These are phyloP conservation scores for Croton setiger DNA, from an alignment of 441 rosid genomes.

Conservation along the genomic window DNA sequence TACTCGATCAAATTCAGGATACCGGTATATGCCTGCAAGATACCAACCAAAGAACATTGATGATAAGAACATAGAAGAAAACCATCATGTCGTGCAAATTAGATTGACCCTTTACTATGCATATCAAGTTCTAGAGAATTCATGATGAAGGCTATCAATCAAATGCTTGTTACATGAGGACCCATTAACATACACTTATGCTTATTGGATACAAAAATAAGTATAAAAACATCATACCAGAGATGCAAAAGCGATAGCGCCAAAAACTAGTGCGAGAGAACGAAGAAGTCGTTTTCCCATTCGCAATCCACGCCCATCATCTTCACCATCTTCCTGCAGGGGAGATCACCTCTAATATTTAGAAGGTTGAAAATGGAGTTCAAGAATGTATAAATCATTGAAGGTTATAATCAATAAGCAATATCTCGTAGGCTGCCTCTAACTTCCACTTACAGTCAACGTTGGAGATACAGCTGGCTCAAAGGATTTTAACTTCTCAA, in stretches of 20 bases:
- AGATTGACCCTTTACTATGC: neutral
- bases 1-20: slow-evolving; percentile 67
- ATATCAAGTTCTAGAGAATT: neutral
- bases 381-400: slow-evolving; percentile 4
- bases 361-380: slow-evolving; percentile 9
- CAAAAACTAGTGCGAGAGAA: slow-evolving; percentile 81
- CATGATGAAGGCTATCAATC: neutral
- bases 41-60: slow-evolving; percentile 15
- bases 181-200: neutral
- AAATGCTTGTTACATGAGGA: neutral
- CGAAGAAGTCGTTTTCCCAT: slow-evolving; percentile 93
- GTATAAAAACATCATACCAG: slow-evolving; percentile 51
- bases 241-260: slow-evolving; percentile 75
- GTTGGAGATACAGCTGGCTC: slow-evolving; percentile 75
- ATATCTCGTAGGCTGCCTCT: neutral
- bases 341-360: slow-evolving; percentile 26
- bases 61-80: slow-evolving; percentile 6
- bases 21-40: slow-evolving; percentile 80
- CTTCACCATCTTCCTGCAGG: slow-evolving; percentile 91
- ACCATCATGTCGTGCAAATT: neutral
- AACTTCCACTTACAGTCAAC: slow-evolving; percentile 50
- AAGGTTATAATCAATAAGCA: neutral
- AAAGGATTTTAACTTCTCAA: slow-evolving; percentile 82
- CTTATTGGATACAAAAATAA: slow-evolving; percentile 10
- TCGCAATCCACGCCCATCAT: slow-evolving; percentile 57